Percentiles rank a stretch among this genome's conserved stretches.
These are phyloP conservation scores for Castanea sativa DNA, from an alignment of 306 rosid genomes.

Conservation along the genomic window DNA sequence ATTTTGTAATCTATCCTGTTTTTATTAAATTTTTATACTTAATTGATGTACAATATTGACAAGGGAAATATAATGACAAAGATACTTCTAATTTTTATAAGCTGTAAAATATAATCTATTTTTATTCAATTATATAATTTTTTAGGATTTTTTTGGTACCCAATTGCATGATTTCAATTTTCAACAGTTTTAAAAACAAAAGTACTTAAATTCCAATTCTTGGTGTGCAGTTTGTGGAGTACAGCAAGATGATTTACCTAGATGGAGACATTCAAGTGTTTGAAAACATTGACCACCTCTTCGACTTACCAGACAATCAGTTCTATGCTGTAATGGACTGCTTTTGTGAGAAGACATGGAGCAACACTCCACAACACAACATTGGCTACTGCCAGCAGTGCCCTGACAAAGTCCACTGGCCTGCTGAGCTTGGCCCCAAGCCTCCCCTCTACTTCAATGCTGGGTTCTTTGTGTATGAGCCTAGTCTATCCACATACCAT, in stretches of 20 bases:
- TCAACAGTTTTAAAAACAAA: no score
- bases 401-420: constrained; percentile 66
- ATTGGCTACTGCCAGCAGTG: constrained; percentile 80
- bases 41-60: no score
- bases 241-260: constrained; percentile 68
- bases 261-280: constrained; percentile 82
- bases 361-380: constrained; percentile 50
- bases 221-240: constrained; percentile 63
- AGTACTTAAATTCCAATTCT: neutral
- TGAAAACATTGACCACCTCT: constrained; percentile 62
- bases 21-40: no score
- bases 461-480: constrained; percentile 75
- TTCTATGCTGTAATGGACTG: constrained; percentile 88
- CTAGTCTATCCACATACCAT: constrained; percentile 39
- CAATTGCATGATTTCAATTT: no score
- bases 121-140: no score
- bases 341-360: constrained; percentile 73
- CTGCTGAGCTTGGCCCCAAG: constrained; percentile 45
- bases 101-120: no score
- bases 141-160: no score
- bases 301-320: constrained; percentile 47
- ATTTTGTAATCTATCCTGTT: no score
- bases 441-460: constrained; percentile 86
- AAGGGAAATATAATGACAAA: no score
- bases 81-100: no score